Percentiles rank a stretch among this genome's conserved stretches.
These are phyloP conservation scores for Themeda triandra DNA, from an alignment of 176 grass and related monocot species.

Conservation along the genomic window DNA sequence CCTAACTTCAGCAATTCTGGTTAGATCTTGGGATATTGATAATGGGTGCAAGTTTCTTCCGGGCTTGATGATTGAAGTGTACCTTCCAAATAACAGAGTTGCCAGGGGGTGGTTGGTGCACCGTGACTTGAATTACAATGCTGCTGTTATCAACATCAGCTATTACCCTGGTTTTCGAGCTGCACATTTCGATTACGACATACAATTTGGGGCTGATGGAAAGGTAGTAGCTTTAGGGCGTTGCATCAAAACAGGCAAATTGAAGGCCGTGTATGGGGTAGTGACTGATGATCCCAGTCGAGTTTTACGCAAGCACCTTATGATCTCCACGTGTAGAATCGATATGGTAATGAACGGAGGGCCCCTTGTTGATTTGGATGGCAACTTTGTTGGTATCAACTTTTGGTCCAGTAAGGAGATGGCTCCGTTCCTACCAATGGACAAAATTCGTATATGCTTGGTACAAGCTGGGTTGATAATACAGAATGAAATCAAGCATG, in stretches of 20 bases:
- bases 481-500: not conserved
- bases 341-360: not conserved
- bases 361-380: not conserved
- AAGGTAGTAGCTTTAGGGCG: not conserved
- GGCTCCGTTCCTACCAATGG: not conserved
- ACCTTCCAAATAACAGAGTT: not conserved
- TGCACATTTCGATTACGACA: not conserved
- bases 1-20: not conserved
- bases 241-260: not conserved
- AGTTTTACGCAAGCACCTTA: not conserved
- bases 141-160: not conserved
- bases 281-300: not conserved
- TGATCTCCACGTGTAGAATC: not conserved
- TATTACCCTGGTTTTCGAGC: not conserved
- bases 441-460: not conserved
- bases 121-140: not conserved
- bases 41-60: not conserved
- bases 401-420: too few relatives aligned
- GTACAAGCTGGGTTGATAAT: too few relatives aligned
- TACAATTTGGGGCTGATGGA: not conserved
- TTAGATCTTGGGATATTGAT: not conserved
- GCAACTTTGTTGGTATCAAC: not conserved
- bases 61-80: not conserved
- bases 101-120: not conserved
- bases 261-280: not conserved